phyloP scores from a whole-genome alignment of 2,329 filamentous ascomycete genomes.

The Pseudogymnoascus sp. region DNA sequence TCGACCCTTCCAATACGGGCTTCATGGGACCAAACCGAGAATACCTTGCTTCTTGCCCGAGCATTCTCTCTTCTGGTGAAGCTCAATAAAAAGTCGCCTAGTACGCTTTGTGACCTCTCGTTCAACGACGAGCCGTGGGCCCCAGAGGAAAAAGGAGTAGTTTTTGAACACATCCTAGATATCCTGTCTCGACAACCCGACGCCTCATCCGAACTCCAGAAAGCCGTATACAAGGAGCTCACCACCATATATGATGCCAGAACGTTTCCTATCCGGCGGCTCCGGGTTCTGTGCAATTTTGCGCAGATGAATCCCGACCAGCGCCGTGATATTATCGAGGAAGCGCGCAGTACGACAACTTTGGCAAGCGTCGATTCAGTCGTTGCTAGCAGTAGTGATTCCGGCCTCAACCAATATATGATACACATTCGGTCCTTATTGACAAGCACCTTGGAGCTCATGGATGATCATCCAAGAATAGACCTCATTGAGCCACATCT shows the following conservation, averaged over 20 bases:
- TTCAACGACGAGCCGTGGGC: conserved; percentile 26
- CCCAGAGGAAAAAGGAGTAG: conserved; percentile 45
- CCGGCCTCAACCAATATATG: conserved; percentile 19
- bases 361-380: not conserved
- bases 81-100: conserved; percentile 47
- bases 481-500: conserved; percentile 19
- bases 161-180: conserved; percentile 52
- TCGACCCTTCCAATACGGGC: conserved; percentile 39
- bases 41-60: conserved; percentile 46
- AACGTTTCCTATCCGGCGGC: conserved; percentile 24
- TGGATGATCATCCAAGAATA: conserved; percentile 19
- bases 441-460: conserved; percentile 21
- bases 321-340: conserved; percentile 8
- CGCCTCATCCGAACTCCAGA: conserved; percentile 15
- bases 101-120: conserved; percentile 41
- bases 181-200: conserved; percentile 27
- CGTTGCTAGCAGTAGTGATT: conserved; percentile 18
- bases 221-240: conserved; percentile 18
- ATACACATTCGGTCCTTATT: conserved; percentile 21
- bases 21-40: conserved; percentile 45
- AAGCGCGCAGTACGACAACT: conserved; percentile 3
- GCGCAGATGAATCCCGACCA: conserved; percentile 16
- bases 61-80: conserved; percentile 52
- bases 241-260: conserved; percentile 21
- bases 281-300: conserved; percentile 22